Evolutionary conservation across 148 eudicot genomes (phyloP), one percentile per base, ranked within the genome.

Genomic region (Rhododendron ferrugineum): DNA sequence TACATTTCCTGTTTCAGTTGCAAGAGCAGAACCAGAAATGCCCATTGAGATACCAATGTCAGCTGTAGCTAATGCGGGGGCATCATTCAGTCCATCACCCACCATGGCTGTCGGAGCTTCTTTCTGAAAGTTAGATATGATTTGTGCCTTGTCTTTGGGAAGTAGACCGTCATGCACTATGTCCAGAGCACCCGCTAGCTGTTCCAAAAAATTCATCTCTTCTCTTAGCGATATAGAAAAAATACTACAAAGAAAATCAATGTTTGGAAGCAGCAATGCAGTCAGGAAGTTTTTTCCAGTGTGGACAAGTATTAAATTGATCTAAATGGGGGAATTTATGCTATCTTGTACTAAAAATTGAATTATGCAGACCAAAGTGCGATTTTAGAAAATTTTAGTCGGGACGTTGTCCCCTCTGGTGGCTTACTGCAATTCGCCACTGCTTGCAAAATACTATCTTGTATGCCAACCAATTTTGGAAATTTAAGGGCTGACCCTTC

Each of bases 1-100:
- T 22, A 97, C 87, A 23, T 97, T 90, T 4, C 98, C 96, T 3
- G 99, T 91, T 86, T 97, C 99, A 0, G 90, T 94, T 47, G 99
- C 99, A 1, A 97, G 94, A 3, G 99, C 96, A 0, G 99, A 94
- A 1, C 99, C 99, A 0, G 99, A 95, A 10, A 97, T 89, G 56
- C 99, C 99, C 99, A 97, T 97, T 30, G 99, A 97, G 87, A 97
- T 97, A 1, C 99, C 99, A 6, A 95, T 88, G 78, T 95, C 92
- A 1, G 99, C 98, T 30, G 98, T 94, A 32, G 98, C 98, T 82
- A 97, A 89, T 18, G 99, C 99, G 16, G 98, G 97, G 30, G 98
- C 98, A 74, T 97, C 99, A 46, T 97, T 97, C n/a, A 97, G 86
- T 32, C 99, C 99, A 60, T 97, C 99, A 14, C 99, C 99, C 23